Conservation (phyloP, 2,329 filamentous ascomycete genomes). For the Stagonosporopsis cucurbitacearum region DNA sequence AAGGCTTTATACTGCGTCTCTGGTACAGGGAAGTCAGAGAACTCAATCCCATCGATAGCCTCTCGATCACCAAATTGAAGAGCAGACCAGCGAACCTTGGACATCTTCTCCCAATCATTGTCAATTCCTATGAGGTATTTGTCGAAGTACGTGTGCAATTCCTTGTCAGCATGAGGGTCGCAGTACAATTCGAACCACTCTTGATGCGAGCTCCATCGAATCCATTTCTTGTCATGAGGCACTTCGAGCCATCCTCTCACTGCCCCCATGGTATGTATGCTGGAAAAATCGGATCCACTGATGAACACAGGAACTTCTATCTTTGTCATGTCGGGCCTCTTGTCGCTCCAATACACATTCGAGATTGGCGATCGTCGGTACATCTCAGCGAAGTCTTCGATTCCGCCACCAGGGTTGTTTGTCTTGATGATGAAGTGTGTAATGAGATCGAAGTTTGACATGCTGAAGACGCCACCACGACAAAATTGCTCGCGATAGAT, state of each 20-base stretch:
- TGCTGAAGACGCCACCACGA: conserved; percentile 42
- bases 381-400: conserved; percentile 55
- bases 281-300: conserved; percentile 21
- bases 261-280: conserved; percentile 30
- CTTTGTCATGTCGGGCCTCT: conserved; percentile 26
- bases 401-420: conserved; percentile 31
- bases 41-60: conserved; percentile 27
- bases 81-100: conserved; percentile 52
- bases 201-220: conserved; percentile 27
- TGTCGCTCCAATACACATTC: conserved; percentile 34
- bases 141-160: conserved; percentile 53
- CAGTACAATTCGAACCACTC: conserved; percentile 34
- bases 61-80: conserved; percentile 36
- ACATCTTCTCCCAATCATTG: conserved; percentile 58
- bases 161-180: conserved; percentile 18
- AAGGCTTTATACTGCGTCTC: conserved; percentile 24
- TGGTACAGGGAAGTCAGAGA: conserved; percentile 24
- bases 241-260: conserved; percentile 27
- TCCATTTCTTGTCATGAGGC: conserved; percentile 28
- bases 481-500: conserved; percentile 57
- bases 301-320: conserved; percentile 33
- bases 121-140: conserved; percentile 52
- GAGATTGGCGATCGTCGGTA: conserved; percentile 44
- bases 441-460: conserved; percentile 54
- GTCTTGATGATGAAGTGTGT: conserved; percentile 47